Evolutionary conservation across 2,329 filamentous ascomycete genomes (phyloP), one percentile per base, ranked within the genome.

Genomic region (Cladobotryum protrusum): DNA sequence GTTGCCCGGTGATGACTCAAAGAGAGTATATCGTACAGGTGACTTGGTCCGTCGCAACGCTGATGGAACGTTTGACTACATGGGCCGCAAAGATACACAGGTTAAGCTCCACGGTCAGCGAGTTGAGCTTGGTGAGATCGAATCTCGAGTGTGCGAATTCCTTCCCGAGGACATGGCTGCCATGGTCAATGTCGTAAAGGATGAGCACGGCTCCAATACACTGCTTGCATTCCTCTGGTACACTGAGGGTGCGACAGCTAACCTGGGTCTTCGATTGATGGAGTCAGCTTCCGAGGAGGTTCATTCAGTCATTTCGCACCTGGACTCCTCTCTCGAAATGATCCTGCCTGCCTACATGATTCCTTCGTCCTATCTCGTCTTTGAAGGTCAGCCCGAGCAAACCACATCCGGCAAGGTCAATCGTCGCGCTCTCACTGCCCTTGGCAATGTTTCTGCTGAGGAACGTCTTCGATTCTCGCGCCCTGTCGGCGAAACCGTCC

Each of bases 291-390:
- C 51, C 6, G 53, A 48, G 5, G 48, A 37, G 11, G 43, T 50
- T 20, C 51, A 37, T 9, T 19, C 43, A 4, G 32, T 42, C 3
- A 55, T 55, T 35, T 47, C 45, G 8, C 17, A 45, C n/a, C 17
- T 55, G 33, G 51, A 55, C 32, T 47, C 29, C 9, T 51, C 45
- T 5, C 20, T 55, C 4, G 32, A 40, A 15, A 37, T 45, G 46
- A 29, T 54, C 5, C 14, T 55, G 14, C 46, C 54, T 13, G 41
- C 48, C 14, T 54, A 56, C 13, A 56, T 56, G 54, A 46, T 56
- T 33, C 54, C 54, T 29, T 36, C 48, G 13, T 44, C 39, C 29
- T 55, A 55, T 32, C 49, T 54, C 7, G 15, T 55, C 0, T 55
- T 54, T 14, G 19, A 46, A 15, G 54, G 54, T 3, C 47, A 42